Base-by-base conservation (phyloP, 225 moss, liverwort and hornwort species). In the Asterella californica region DNA sequence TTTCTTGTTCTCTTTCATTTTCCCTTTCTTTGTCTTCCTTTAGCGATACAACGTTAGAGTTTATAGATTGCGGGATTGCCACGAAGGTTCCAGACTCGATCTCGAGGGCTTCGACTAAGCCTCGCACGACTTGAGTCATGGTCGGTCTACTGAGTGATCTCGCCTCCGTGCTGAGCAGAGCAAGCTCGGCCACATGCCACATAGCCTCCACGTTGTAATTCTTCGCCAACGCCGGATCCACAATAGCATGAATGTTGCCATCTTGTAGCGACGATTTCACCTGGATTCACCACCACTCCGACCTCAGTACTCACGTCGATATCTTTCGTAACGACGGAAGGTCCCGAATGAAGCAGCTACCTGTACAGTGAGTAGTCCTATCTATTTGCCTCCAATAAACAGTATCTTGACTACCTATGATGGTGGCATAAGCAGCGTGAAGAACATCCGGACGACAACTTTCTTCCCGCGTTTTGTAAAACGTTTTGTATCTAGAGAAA, bases 131-230 rank as follows among this genome's bases (percentile, higher is more conserved):
- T 32, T 85, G 82, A 30, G 79, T 27, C 88, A 91, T 91, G 72
- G 86, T 70, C 6, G 91, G 90, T 48, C 91, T 82, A 53, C 86
- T 76, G 8, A 85, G 22, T 5, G 82, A 62, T 74, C 82, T 74
- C 33, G 81, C 82, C 19, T 91, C 88, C 25, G 89, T 85, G 66
- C 91, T 84, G 14, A 83, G 86, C 76, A 91, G 29, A 10, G 90
- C 90, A 49, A 90, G 37, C 81, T 88, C 91, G 8, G 83, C 82
- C 57, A 84, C 85, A 24, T 76, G 52, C 88, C 88, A 86, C 76
- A 90, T 42, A 17, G 80, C 52, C 10, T 85, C 86, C 10, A 50
- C 80, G 50, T 64, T 84, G 75, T 74, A 88, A 9, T 75, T 57
- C 6, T 50, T 82, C 60, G 49, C 77, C 63, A 91, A 69, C 54